Evolutionary conservation across 306 rosid genomes (phyloP).

Genomic region (Datisca glomerata): DNA sequence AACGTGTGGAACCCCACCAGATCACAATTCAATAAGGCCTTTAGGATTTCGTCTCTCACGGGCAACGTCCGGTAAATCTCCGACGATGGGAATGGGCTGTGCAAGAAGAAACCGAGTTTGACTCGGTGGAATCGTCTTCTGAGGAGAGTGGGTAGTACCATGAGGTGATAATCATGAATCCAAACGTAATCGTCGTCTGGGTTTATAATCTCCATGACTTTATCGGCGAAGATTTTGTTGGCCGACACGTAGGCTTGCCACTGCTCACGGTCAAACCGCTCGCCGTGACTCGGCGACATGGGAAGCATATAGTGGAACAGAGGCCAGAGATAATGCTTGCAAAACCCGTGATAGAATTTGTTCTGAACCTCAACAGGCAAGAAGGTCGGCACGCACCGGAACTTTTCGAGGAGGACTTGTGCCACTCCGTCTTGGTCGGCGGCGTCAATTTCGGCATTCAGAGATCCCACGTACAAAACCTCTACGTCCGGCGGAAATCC

Average conservation of each 20-base stretch:
- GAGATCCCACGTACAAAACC: conserved; percentile 80
- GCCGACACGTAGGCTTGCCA: conserved; percentile 91
- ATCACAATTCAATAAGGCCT: conserved; percentile 69
- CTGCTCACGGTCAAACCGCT: conserved; percentile 57
- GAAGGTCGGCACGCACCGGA: conserved; percentile 71
- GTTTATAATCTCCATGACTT: conserved; percentile 79
- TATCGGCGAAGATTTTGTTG: conserved; percentile 77
- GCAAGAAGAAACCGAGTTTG: conserved; percentile 79
- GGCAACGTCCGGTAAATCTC: conserved; percentile 84
- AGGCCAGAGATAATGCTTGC: conserved; percentile 85
- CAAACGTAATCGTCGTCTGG: conserved; percentile 85
- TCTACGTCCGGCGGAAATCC: conserved; percentile 66
- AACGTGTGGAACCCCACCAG: conserved; percentile 82
- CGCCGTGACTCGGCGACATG: conserved; percentile 66
- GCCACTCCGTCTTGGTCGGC: conserved; percentile 74
- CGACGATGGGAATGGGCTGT: conserved; percentile 87
- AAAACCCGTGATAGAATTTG: conserved; percentile 66
- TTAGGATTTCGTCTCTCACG: conserved; percentile 68
- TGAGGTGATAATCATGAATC: conserved; percentile 86
- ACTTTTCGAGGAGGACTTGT: conserved; percentile 51
- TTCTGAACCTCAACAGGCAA: conserved; percentile 59
- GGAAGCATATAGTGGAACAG: conserved; percentile 89
- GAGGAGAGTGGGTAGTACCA: conserved; percentile 82
- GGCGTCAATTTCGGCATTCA: conserved; percentile 59
- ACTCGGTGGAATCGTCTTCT: conserved; percentile 54